Conservation (phyloP, 228 moss, liverwort and hornwort species). For the Sphagnum magellanicum region DNA sequence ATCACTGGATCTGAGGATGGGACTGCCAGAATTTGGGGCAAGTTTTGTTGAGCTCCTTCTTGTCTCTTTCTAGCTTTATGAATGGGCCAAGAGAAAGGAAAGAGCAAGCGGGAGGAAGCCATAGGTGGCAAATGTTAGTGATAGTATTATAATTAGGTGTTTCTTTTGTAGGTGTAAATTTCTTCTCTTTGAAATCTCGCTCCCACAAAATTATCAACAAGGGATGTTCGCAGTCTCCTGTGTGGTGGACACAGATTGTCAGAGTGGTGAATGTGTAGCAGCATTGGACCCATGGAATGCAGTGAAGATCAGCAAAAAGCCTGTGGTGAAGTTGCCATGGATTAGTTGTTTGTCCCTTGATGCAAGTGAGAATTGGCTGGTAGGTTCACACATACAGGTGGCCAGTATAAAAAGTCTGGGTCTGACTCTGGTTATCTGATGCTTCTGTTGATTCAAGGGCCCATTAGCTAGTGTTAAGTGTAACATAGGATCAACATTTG, state of each 20-base stretch:
- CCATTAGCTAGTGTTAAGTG: neutral
- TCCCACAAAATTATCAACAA: neutral
- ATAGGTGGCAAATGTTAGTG: neutral
- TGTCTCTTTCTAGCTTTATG: too few relatives aligned
- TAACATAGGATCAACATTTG: neutral
- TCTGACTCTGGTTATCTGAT: neutral
- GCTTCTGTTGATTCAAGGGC: neutral
- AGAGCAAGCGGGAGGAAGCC: too few relatives aligned
- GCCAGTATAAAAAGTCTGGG: neutral
- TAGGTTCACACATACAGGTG: constrained; percentile 2
- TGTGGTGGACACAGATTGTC: constrained; percentile 22
- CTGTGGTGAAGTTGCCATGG: constrained; percentile 34
- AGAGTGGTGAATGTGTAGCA: constrained; percentile 35
- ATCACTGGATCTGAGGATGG: too few relatives aligned
- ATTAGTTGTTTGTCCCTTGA: constrained; percentile 45
- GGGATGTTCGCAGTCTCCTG: neutral
- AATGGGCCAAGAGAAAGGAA: too few relatives aligned
- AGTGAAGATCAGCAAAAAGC: constrained; percentile 15
- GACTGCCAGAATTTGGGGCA: too few relatives aligned
- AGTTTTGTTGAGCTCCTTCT: too few relatives aligned
- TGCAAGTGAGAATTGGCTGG: constrained; percentile 51
- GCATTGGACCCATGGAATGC: constrained; percentile 38
- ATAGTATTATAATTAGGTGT: neutral
- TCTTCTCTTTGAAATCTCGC: neutral
- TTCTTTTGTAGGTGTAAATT: neutral